These are phyloP conservation scores for Colletotrichum chrysophilum DNA, from an alignment of 2,329 filamentous ascomycete genomes.

Conservation along the genomic window DNA sequence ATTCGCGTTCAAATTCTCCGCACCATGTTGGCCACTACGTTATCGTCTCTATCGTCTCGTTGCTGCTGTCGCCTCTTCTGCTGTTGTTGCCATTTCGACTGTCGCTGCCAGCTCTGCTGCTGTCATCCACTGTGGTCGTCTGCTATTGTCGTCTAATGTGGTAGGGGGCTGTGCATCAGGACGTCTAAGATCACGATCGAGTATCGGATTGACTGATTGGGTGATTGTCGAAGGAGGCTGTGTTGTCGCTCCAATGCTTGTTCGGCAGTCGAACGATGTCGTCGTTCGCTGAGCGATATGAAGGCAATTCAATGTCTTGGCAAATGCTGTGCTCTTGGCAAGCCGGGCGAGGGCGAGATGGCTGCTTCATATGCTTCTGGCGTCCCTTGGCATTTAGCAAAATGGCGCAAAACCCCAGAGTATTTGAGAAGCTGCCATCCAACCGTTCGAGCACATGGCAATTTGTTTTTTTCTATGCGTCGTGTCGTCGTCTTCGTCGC, in stretches of 20 bases:
- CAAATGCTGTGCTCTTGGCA: neutral
- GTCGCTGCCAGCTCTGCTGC: too few species aligned
- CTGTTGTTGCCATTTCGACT: too few species aligned
- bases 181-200: neutral
- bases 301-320: neutral
- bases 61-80: too few species aligned
- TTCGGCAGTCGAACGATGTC: neutral
- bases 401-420: neutral
- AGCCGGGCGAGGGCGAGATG: neutral
- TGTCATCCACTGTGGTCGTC: too few species aligned
- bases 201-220: neutral
- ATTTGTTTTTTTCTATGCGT: rapidly evolving
- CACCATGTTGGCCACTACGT: neutral
- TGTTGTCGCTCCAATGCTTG: neutral
- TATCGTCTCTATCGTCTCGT: rapidly evolving
- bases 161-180: neutral
- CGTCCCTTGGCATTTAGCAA: neutral
- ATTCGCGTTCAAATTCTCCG: neutral
- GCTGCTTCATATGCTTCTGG: conserved; percentile 7
- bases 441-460: conserved; percentile 1
- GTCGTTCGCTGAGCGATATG: neutral
- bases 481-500: neutral
- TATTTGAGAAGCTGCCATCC: neutral
- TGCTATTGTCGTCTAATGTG: too few species aligned
- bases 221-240: neutral